Conservation (phyloP, 2,329 filamentous ascomycete species). For the Botrytis galanthina region DNA sequence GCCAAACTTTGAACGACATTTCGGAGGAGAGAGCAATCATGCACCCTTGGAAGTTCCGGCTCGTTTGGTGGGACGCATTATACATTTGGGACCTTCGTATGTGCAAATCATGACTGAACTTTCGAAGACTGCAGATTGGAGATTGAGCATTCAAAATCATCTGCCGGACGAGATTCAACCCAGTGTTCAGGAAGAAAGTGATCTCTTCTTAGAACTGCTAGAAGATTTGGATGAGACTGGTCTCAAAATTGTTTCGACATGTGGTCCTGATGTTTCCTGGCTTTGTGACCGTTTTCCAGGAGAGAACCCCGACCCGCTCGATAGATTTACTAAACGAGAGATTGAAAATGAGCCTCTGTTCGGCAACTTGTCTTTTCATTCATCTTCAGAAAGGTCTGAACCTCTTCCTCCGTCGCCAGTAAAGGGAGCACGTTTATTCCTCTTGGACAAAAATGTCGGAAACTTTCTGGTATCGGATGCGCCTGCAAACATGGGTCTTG, state of each 20-base stretch:
- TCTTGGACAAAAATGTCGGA: neutral
- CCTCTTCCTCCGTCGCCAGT: neutral
- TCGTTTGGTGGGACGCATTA: constrained; percentile 18
- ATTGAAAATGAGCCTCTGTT: neutral
- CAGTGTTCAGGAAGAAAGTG: constrained; percentile 20
- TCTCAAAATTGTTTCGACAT: neutral
- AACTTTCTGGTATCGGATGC: neutral
- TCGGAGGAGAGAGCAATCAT: neutral
- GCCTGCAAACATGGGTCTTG: neutral
- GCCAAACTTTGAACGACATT: neutral
- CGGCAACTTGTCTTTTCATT: neutral
- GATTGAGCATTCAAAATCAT: constrained; percentile 15
- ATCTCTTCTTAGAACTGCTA: constrained; percentile 19
- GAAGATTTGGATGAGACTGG: neutral
- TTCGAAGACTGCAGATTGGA: constrained; percentile 16
- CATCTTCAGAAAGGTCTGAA: neutral
- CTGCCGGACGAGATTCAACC: neutral
- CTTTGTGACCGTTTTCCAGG: neutral
- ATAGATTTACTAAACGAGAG: neutral
- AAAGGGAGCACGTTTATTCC: neutral
- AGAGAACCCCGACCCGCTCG: neutral
- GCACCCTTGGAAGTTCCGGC: constrained; percentile 13
- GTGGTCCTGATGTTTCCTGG: constrained; percentile 10
- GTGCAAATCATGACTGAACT: constrained; percentile 16
- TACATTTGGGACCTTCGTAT: constrained; percentile 20